Base-by-base conservation (phyloP, 2,329 filamentous ascomycete species). In the Paraconiothyrium brasiliense region DNA sequence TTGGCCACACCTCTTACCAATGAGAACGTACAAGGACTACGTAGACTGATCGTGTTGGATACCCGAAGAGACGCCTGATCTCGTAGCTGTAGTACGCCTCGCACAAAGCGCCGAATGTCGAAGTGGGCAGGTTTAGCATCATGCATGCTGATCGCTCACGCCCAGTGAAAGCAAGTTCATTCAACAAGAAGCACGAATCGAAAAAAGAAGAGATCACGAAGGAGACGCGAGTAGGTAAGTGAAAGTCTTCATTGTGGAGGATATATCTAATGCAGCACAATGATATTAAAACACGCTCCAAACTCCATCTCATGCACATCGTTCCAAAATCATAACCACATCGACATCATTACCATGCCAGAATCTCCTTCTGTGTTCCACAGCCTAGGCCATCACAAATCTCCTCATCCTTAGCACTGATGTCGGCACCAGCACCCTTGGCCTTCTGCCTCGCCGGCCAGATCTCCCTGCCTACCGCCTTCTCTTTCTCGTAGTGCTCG, bases 341-440 rank as follows among this genome's bases (percentile, higher is more conserved):
- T 37, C 11, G n/a, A 35, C 4, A 44, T 39, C 39, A 8, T 54
- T 60, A 71, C 67, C 69, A 71, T 30, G 60, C 68, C 52, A 71
- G 57, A n/a, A 62, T 62, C 58, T 64, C 67, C 54, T 65, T 68
- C 60, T 59, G 46, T 7, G 13, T 59, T 11, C 63, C 64, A 59
- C 63, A 67, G 54, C 54, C 67, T n/a, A 65, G 48, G 22, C 54
- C 65, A 24, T 41, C 58, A 49, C 63, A 63, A 81, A 83, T 0
- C 83, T 83, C 84, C 81, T 60, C 85, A 59, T 85, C 84, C 71
- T 85, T 80, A 13, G 71, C 61, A 14, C 79, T 79, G 1, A 70
- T 74, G 1, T 75, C 71, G 59, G 78, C 74, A 70, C 86, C 83
- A 27, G 74, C 74, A 60, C 80, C 52, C 39, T 55, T 75, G 64